phyloP scores from a whole-genome alignment of 1,139 yeast genomes.

The Arxiozyma heterogenica region DNA sequence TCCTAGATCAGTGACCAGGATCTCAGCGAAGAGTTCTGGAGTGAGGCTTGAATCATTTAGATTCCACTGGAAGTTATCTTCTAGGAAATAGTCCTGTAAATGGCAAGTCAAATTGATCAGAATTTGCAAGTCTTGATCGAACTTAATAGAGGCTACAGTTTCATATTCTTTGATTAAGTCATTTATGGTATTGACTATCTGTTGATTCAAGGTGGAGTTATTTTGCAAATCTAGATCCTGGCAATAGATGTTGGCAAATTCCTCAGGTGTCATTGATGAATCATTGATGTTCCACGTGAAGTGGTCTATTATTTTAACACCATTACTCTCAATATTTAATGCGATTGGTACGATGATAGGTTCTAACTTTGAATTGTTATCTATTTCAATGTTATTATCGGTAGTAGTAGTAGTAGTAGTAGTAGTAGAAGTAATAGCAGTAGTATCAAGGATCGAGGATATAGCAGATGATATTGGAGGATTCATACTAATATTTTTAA shows the following conservation, averaged over 20 bases:
- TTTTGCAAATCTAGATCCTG: slow-evolving; percentile 74
- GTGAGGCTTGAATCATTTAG: slow-evolving; percentile 42
- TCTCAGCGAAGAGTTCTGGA: slow-evolving; percentile 77
- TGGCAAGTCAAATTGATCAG: slow-evolving; percentile 75
- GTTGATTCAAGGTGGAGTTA: slow-evolving; percentile 41
- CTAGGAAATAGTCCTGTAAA: slow-evolving; percentile 73
- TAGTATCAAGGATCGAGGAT: neutral
- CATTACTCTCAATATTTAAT: slow-evolving; percentile 60
- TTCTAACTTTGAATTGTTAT: slow-evolving; percentile 12
- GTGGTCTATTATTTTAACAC: slow-evolving; percentile 61
- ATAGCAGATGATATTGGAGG: neutral
- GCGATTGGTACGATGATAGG: slow-evolving; percentile 66
- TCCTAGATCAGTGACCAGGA: slow-evolving; percentile 79
- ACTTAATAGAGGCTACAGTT: slow-evolving; percentile 47
- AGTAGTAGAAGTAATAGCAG: neutral
- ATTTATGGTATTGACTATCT: slow-evolving; percentile 60
- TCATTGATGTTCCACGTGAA: slow-evolving; percentile 90
- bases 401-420: neutral
- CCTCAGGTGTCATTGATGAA: slow-evolving; percentile 67
- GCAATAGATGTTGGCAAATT: slow-evolving; percentile 71
- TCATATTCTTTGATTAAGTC: slow-evolving; percentile 75
- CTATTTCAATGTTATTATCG: neutral
- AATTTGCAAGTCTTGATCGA: slow-evolving; percentile 63
- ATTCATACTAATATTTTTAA: neutral
- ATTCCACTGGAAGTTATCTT: slow-evolving; percentile 96